Evolutionary conservation across 768 basidiomycete species (phyloP), one percentile per base, ranked within the genome.

Genomic region (Cubamyces sp.): DNA sequence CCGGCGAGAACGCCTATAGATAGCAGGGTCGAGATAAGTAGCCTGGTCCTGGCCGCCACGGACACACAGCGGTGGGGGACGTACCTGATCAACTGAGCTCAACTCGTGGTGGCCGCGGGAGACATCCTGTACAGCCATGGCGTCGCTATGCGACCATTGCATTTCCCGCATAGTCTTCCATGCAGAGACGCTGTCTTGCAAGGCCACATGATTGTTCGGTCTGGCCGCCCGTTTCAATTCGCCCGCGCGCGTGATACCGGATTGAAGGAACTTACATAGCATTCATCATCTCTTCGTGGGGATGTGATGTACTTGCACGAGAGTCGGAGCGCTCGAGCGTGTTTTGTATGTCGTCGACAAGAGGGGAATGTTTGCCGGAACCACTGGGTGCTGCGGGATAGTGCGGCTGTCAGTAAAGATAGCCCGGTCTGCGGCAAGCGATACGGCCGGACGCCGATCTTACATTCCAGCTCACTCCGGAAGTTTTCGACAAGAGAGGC

Each of bases 391-490:
- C 63, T 64, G 34, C 18, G 52, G 5, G 19, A 51, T 21, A 23
- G 34, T 11, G 34, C 34, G 34, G 34, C 34, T 34, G 54, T 60
- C 7, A 52, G 43, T 37, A 26, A 4, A 7, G n/a, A 47, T 26
- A 40, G 9, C 7, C 43, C 21, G 46, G 11, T 7, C 18, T 18
- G 41, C 48, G 30, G 34, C 34, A 34, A 34, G 34, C 11, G 34
- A 34, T 34, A 34, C 9, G 34, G 34, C 34, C 34, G 34, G 34
- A 34, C 34, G 34, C 34, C 34, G 34, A 6, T 55, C 63, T 19
- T 53, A 71, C 71, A 69, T 46, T 69, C 71, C 48, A 64, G 56
- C n/a, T 69, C 68, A 34, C 57, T 54, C 34, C 65, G 61, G 60
- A 64, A 70, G 23, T 45, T 67, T 41, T 69, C 63, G 45, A 71